Base-by-base conservation (phyloP, 1,139 yeast species). In the Zygoascus sp. region DNA sequence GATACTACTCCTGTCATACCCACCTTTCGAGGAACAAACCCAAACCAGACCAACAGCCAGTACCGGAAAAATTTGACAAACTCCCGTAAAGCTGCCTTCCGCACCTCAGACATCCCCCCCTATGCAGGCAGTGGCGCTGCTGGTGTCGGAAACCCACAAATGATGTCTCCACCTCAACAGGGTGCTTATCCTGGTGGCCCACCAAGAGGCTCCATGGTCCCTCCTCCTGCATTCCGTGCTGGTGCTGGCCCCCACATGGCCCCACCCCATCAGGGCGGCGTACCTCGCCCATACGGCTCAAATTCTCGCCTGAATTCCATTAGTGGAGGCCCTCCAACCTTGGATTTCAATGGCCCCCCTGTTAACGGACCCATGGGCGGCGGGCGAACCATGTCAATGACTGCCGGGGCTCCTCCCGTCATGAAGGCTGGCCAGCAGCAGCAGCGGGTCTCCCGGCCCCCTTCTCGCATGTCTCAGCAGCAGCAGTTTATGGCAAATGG, bases 1-100 rank as follows among this genome's bases (percentile, higher is more conserved):
- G 70, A 66, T 49, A 60, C 69, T 2, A 57, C 68, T 15, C 70
- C 70, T 9, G 54, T 66, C 38, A 65, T 66, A 35, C 70, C 70
- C 20, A 63, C 60, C 27, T 50, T 66, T n/a, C 44, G 53, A 10
- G 54, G 51, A n/a, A 41, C 50, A 1, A 47, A 40, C 5, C 50
- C 45, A 22, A 36, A 48, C 13, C 34, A 47, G 15, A 45, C 50
- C 10, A 55, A 48, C 41, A 38, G 56, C 40, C 52, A 60, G 42
- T 65, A 65, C 53, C 58, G 69, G 23, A 64, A 63, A 44, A 61
- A 63, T 38, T 57, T 63, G 50, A 58, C 58, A 25, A 66, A 60
- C 48, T 50, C 60, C 25, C 58, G 64, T 16, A 55, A 56, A 28
- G 56, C 58, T 40, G 55, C 57, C 32, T 43, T 59, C 22, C 48